A percentile compares a stretch with the other conserved stretches of the same genome.
phyloP scores from a whole-genome alignment of 2,329 filamentous ascomycete species.

The Xylaria hypoxylon region DNA sequence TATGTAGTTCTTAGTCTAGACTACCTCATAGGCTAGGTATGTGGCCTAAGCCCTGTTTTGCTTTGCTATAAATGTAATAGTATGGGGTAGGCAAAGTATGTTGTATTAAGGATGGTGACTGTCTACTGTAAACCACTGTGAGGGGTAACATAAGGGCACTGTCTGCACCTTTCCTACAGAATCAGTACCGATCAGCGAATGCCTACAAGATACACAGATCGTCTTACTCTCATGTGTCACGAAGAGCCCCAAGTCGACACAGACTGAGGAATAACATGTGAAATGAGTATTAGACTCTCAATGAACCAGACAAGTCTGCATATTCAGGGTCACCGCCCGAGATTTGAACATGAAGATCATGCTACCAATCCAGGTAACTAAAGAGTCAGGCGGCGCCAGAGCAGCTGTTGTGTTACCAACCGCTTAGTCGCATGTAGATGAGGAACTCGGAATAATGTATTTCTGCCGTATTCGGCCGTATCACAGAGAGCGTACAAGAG shows the following conservation, averaged over 20 bases:
- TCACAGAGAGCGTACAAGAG: conserved; percentile 35
- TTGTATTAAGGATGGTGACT: too few species aligned
- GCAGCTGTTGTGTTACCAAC: conserved; percentile 40
- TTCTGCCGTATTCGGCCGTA: conserved; percentile 43
- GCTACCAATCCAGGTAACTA: conserved; percentile 2
- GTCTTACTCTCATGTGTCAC: neutral
- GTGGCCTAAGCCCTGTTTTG: neutral
- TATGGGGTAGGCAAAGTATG: too few species aligned
- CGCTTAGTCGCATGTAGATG: conserved; percentile 34
- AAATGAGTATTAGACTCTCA: neutral
- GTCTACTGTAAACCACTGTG: too few species aligned
- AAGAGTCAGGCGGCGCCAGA: conserved; percentile 10
- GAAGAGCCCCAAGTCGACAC: neutral
- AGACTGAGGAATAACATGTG: neutral
- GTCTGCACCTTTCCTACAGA: too few species aligned
- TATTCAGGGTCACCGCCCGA: neutral
- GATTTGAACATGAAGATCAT: neutral
- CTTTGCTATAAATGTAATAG: too few species aligned
- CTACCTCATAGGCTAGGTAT: neutral
- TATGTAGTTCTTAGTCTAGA: neutral
- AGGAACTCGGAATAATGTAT: conserved; percentile 27
- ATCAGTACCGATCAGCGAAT: neutral
- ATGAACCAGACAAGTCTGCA: neutral
- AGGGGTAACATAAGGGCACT: too few species aligned
- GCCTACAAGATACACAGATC: neutral